phyloP scores from a whole-genome alignment of 2,329 filamentous ascomycete genomes.

The Claviceps sp. region DNA sequence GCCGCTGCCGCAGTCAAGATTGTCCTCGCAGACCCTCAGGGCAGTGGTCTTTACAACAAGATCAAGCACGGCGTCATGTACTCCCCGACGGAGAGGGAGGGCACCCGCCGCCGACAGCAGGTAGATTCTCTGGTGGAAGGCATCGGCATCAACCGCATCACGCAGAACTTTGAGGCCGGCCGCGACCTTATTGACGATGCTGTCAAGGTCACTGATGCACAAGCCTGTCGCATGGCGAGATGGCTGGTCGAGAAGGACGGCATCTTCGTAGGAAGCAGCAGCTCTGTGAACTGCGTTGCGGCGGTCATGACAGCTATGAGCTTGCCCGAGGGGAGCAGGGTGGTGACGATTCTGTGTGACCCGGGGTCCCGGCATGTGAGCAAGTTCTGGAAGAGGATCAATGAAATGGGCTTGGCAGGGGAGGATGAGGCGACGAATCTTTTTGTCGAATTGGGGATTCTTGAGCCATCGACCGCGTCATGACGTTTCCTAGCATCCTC shows the following conservation, averaged over 20 bases:
- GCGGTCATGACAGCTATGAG: slow-evolving; percentile 55
- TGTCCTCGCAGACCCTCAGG: slow-evolving; percentile 85
- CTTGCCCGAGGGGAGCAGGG: slow-evolving; percentile 45
- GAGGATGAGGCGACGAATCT: slow-evolving; percentile 32
- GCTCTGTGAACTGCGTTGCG: slow-evolving; percentile 88
- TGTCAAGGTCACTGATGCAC: slow-evolving; percentile 72
- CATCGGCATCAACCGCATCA: slow-evolving; percentile 90
- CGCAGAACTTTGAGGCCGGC: slow-evolving; percentile 80
- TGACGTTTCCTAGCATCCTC: not conserved
- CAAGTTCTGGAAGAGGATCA: slow-evolving; percentile 71
- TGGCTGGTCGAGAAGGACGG: slow-evolving; percentile 95
- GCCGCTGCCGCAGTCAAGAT: slow-evolving; percentile 49
- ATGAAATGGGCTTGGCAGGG: slow-evolving; percentile 53
- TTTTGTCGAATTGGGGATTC: slow-evolving; percentile 35
- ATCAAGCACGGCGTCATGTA: slow-evolving; percentile 95
- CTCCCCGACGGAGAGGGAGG: slow-evolving; percentile 74
- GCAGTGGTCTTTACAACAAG: slow-evolving; percentile 85
- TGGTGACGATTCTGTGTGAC: slow-evolving; percentile 80
- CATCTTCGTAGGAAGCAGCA: slow-evolving; percentile 87
- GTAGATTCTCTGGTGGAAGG: slow-evolving; percentile 95
- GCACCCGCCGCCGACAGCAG: slow-evolving; percentile 76
- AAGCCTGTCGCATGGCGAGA: slow-evolving; percentile 86
- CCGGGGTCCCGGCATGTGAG: slow-evolving; percentile 70
- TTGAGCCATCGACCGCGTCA: not conserved
- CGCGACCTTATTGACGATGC: slow-evolving; percentile 81